These are phyloP conservation scores for Lactarius hengduanensis DNA, from an alignment of 768 basidiomycete species.

Conservation along the genomic window DNA sequence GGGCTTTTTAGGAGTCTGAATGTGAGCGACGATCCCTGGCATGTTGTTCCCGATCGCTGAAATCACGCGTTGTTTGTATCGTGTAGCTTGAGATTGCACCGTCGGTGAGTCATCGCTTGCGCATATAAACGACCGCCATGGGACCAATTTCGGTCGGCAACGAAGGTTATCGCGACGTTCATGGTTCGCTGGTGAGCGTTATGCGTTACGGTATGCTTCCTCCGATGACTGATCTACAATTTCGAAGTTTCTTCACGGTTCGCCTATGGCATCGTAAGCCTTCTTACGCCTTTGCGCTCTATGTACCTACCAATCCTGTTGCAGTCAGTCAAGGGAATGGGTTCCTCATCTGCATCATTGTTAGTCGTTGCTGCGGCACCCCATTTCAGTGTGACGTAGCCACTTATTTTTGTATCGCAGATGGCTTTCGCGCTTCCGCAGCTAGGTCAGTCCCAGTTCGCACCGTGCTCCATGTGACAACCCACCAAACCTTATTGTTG, in stretches of 20 bases:
- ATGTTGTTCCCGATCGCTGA: neutral
- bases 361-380: neutral
- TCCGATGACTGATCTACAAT: neutral
- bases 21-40: constrained; percentile 1
- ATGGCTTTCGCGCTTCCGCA: constrained; percentile 9
- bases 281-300: neutral
- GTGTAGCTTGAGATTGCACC: constrained; percentile 18
- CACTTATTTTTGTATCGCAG: neutral
- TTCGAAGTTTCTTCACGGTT: constrained; percentile 13
- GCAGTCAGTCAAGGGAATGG: constrained; percentile 4
- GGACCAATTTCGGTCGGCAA: neutral
- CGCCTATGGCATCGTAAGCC: constrained; percentile 20
- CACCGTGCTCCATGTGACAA: neutral
- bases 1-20: constrained; percentile 7
- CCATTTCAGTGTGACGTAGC: neutral
- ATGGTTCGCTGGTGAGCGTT: constrained; percentile 14
- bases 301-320: neutral
- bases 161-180: constrained; percentile 16
- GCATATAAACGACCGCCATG: neutral
- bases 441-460: constrained; percentile 2
- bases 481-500: neutral
- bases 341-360: neutral
- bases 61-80: neutral
- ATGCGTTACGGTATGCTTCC: neutral
- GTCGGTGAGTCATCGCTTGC: constrained; percentile 1